These are phyloP conservation scores for Tricholoma terreum DNA, from an alignment of 768 basidiomycete species.

Conservation along the genomic window DNA sequence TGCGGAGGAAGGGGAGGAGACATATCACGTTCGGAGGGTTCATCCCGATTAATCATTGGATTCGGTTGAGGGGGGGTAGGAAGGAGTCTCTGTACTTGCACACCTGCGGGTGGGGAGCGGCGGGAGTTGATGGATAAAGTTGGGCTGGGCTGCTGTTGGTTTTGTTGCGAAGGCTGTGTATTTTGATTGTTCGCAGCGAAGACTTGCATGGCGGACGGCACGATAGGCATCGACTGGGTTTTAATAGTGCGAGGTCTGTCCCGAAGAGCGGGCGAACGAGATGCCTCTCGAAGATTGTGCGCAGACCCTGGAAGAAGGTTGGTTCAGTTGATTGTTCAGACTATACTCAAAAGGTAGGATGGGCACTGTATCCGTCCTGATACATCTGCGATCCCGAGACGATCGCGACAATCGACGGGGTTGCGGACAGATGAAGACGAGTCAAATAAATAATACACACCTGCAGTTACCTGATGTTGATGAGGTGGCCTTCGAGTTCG, in stretches of 20 bases:
- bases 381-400: slow-evolving; percentile 10
- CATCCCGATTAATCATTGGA: slow-evolving; percentile 29
- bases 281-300: slow-evolving; percentile 45
- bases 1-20: slow-evolving; percentile 32
- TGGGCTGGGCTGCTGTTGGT: slow-evolving; percentile 45
- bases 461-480: slow-evolving; percentile 45
- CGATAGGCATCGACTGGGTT: slow-evolving; percentile 59
- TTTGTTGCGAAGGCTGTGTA: slow-evolving; percentile 39
- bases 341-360: slow-evolving; percentile 1
- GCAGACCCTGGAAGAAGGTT: slow-evolving; percentile 33
- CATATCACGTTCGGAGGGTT: slow-evolving; percentile 28
- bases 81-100: slow-evolving; percentile 32
- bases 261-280: slow-evolving; percentile 45
- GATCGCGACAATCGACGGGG: slow-evolving; percentile 17
- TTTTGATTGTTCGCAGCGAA: slow-evolving; percentile 38
- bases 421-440: slow-evolving; percentile 11
- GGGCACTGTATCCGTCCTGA: slow-evolving; percentile 2
- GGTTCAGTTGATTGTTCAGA: slow-evolving; percentile 22
- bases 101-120: slow-evolving; percentile 37
- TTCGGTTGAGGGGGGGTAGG: slow-evolving; percentile 47
- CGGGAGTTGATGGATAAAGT: slow-evolving; percentile 39
- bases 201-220: slow-evolving; percentile 54
- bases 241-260: slow-evolving; percentile 55
- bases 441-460: slow-evolving; percentile 35
- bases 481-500: slow-evolving; percentile 50